Conservation (phyloP, 2,329 filamentous ascomycete species). For the Aschersonia sp. region DNA sequence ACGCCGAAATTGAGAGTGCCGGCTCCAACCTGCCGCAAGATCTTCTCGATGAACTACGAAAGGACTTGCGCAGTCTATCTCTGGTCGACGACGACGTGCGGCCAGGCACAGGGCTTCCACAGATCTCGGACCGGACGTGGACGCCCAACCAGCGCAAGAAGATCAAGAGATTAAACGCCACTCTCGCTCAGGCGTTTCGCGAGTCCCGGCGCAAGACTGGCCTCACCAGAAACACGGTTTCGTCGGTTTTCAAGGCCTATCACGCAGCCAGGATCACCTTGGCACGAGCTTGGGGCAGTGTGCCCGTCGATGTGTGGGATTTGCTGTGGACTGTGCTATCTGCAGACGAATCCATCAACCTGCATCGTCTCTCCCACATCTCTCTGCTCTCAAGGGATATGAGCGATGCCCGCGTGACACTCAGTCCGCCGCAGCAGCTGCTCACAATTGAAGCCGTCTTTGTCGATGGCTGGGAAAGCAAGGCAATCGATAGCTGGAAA, state of each 20-base stretch:
- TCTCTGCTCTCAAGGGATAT: constrained; percentile 52
- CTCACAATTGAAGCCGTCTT: constrained; percentile 56
- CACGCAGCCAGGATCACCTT: constrained; percentile 28
- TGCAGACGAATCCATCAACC: constrained; percentile 31
- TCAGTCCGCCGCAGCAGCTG: constrained; percentile 45
- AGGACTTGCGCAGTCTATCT: constrained; percentile 12
- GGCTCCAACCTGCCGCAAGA: constrained; percentile 17
- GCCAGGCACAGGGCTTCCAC: constrained; percentile 13
- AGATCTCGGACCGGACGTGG: constrained; percentile 21
- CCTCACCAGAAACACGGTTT: constrained; percentile 20
- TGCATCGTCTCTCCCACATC: constrained; percentile 45
- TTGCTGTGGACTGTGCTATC: constrained; percentile 50
- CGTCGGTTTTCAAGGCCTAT: constrained; percentile 34
- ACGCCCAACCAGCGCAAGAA: constrained; percentile 23
- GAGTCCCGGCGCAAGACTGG: constrained; percentile 13
- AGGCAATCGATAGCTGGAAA: constrained; percentile 51
- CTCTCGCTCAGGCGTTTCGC: constrained; percentile 13
- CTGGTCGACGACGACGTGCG: constrained; percentile 10
- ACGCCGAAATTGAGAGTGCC: constrained; percentile 17
- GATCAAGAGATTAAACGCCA: constrained; percentile 19
- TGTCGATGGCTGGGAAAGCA: constrained; percentile 41
- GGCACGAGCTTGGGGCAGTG: constrained; percentile 29
- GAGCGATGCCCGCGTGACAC: constrained; percentile 36
- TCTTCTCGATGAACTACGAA: constrained; percentile 16
- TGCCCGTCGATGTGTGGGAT: constrained; percentile 49